A percentile compares a stretch with the other conserved stretches of the same genome.
These are phyloP conservation scores for Fusarium liriodendri DNA, from an alignment of 2,329 filamentous ascomycete species.

Conservation along the genomic window DNA sequence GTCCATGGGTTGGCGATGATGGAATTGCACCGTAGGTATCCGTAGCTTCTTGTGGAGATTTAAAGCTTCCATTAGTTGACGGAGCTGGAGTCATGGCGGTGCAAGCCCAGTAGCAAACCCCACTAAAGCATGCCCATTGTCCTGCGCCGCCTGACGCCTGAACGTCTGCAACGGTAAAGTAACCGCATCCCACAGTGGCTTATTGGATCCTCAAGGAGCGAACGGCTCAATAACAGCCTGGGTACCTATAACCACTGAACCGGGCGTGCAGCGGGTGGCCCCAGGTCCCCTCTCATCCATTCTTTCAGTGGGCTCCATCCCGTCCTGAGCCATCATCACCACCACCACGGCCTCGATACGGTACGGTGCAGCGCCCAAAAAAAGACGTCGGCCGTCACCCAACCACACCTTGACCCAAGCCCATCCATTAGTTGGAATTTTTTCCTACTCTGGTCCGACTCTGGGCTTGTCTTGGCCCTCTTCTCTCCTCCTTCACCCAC, in stretches of 20 bases:
- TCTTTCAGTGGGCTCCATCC: conserved; percentile 3
- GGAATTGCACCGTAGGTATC: neutral
- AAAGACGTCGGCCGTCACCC: conserved; percentile 16
- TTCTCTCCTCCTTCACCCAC: conserved; percentile 14
- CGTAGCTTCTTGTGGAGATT: neutral
- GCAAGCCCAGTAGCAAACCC: neutral
- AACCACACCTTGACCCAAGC: conserved; percentile 13
- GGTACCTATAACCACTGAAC: neutral
- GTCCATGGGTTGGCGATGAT: neutral
- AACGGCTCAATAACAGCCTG: neutral
- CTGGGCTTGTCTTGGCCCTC: conserved; percentile 30
- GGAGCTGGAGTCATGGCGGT: neutral
- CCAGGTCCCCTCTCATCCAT: neutral
- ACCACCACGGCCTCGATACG: conserved; percentile 25
- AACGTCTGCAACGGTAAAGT: neutral
- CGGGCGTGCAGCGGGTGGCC: neutral
- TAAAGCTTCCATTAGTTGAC: neutral
- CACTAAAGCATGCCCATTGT: neutral
- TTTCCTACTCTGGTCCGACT: conserved; percentile 9
- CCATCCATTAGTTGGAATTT: conserved; percentile 33
- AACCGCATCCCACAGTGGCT: neutral
- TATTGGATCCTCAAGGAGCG: neutral
- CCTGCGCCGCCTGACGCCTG: neutral
- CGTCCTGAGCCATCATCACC: conserved; percentile 8
- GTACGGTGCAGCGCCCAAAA: conserved; percentile 32